A percentile compares a stretch with the other conserved stretches of the same genome.
Evolutionary conservation across 2,329 filamentous ascomycete species (phyloP).

Genomic region (Ophiostoma triangulosporum): DNA sequence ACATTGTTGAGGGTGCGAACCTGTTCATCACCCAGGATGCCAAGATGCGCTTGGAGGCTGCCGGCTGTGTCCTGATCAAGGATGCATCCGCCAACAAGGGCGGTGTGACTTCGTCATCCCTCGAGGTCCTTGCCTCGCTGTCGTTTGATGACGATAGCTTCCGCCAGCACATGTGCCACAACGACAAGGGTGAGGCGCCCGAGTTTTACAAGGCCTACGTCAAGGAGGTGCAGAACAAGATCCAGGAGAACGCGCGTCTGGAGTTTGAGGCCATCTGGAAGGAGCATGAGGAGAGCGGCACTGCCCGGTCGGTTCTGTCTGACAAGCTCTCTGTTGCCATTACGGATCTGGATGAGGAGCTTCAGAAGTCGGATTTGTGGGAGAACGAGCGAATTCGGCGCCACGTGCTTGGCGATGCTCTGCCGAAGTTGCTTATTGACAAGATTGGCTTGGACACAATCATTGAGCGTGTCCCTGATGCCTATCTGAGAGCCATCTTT

Average conservation of each 20-base stretch:
- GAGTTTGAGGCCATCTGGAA: constrained; percentile 99
- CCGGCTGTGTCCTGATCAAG: constrained; percentile 93
- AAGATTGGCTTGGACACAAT: constrained; percentile 89
- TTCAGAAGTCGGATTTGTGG: constrained; percentile 90
- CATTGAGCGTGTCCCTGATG: constrained; percentile 73
- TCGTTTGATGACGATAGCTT: constrained; percentile 88
- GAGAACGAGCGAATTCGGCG: constrained; percentile 63
- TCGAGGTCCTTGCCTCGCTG: constrained; percentile 87
- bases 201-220: constrained; percentile 92
- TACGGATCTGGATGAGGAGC: constrained; percentile 90
- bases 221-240: constrained; percentile 77
- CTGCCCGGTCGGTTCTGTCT: constrained; percentile 71
- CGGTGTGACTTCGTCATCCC: constrained; percentile 90
- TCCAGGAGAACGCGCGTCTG: constrained; percentile 78
- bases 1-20: constrained; percentile 91
- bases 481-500: constrained; percentile 88
- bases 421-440: constrained; percentile 70
- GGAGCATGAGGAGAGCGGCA: constrained; percentile 72
- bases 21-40: constrained; percentile 98
- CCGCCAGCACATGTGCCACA: constrained; percentile 85
- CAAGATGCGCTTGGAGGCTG: constrained; percentile 85
- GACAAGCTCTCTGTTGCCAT: constrained; percentile 87
- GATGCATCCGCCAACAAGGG: constrained; percentile 98
- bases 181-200: constrained; percentile 56
- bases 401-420: constrained; percentile 68